Base-by-base conservation (phyloP, 2,329 filamentous ascomycete genomes). In the Tolypocladium sp. region DNA sequence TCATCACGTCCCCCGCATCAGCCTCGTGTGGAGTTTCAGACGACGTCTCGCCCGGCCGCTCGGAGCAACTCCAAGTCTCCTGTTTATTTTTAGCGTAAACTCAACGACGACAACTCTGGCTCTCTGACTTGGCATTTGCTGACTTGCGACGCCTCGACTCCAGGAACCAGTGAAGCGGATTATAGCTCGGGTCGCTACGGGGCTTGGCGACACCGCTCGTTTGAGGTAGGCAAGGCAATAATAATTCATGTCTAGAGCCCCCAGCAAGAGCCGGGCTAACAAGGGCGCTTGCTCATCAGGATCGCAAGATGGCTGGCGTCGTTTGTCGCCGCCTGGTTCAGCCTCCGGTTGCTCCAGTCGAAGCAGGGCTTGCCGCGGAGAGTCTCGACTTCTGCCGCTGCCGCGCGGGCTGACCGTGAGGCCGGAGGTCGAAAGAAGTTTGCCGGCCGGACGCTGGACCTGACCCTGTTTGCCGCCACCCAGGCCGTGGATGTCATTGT, bases 401-500 rank as follows among this genome's bases (percentile, higher is more conserved):
- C 30, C 6, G 27, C 46, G 5, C 53, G 40, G 38, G 54, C 57
- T 25, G 55, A 46, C n/a, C 46, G 13, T 27, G 57, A 59, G 52
- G 25, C 49, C 20, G 55, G 53, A 30, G 17, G 59, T 3, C 65
- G 62, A n/a, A 61, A 62, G 58, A 68, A 64, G 57, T 65, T 70
- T 61, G 89, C 87, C 13, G 91, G 91, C 52, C 84, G 87, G 65
- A 93, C 91, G 2, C 80, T 95, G 61, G 91, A 95, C 69, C 78
- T 95, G 38, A 93, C 90, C 0, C 77, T 95, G n/a, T 93, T 94
- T 69, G 84, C 89, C 13, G 77, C 83, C 53, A 86, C 85, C 13
- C 81, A 90, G 64, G 91, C 91, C 52, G 68, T 89, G 13, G 90
- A 94, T 71, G 83, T 91, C 6, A 65, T 91, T 10, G 76, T 89